Evolutionary conservation across 2,329 filamentous ascomycete species (phyloP).

Genomic region (Aspergillus glaucus): DNA sequence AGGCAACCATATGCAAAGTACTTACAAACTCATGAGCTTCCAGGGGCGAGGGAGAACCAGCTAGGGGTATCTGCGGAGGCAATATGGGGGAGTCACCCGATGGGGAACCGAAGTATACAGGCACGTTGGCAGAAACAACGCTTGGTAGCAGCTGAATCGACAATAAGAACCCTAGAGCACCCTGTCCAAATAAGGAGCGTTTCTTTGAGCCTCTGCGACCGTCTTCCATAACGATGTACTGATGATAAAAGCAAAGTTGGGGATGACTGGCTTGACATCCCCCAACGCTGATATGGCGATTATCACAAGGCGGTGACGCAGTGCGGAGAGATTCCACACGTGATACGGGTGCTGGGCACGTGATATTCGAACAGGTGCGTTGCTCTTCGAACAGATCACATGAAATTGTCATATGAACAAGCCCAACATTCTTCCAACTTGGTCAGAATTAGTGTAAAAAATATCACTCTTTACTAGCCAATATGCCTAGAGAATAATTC

Average conservation of each 20-base stretch:
- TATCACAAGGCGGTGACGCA: slow-evolving; percentile 18
- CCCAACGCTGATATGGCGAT: slow-evolving; percentile 4
- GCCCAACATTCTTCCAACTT: no score
- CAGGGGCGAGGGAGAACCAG: slow-evolving; percentile 12
- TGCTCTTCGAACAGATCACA: slow-evolving; percentile 1
- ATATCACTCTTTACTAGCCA: no score
- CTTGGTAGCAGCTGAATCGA: slow-evolving; percentile 16
- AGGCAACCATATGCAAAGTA: neutral
- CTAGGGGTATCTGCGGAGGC: slow-evolving; percentile 28
- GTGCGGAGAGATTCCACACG: slow-evolving; percentile 17
- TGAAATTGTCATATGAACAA: neutral
- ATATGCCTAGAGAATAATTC: no score
- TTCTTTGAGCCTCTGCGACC: slow-evolving; percentile 10
- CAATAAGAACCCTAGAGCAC: slow-evolving; percentile 14
- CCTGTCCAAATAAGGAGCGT: slow-evolving; percentile 8
- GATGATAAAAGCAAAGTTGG: slow-evolving; percentile 10
- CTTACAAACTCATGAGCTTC: slow-evolving; percentile 34
- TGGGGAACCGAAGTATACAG: slow-evolving; percentile 19
- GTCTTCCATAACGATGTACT: slow-evolving; percentile 16
- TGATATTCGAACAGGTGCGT: slow-evolving; percentile 6
- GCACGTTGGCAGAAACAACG: slow-evolving; percentile 15
- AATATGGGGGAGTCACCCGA: slow-evolving; percentile 24
- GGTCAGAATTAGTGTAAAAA: no score
- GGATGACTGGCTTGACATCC: slow-evolving; percentile 2
- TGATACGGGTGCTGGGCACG: slow-evolving; percentile 9